A percentile compares a stretch with the other conserved stretches of the same genome.
Conservation (phyloP, 129 eudicot species). For the Chrysanthemum lavandulifolium region DNA sequence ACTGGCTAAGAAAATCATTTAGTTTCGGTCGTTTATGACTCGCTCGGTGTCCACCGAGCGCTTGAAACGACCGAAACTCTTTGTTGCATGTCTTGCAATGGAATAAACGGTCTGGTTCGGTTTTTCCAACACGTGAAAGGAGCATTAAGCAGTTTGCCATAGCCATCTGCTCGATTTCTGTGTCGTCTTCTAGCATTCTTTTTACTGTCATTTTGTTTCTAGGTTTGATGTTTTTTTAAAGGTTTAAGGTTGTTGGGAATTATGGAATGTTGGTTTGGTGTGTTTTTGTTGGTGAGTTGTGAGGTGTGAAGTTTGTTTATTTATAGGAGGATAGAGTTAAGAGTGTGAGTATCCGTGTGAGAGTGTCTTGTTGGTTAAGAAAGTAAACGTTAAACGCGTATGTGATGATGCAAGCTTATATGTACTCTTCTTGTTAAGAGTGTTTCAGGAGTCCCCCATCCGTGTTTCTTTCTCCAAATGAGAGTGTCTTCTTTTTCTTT, state of each 20-base stretch:
- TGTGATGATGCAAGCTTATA: conserved; percentile 20
- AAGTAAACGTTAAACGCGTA: conserved; percentile 35
- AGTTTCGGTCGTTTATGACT: conserved; percentile 47
- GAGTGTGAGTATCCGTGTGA: conserved; percentile 22
- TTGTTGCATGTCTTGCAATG: conserved; percentile 53
- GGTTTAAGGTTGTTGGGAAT: neutral
- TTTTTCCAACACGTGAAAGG: conserved; percentile 38
- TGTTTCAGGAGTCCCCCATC: no score
- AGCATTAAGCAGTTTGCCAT: conserved; percentile 65
- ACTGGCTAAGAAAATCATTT: neutral
- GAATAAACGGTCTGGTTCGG: conserved; percentile 30
- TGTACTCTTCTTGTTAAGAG: neutral
- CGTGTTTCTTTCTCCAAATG: no score
- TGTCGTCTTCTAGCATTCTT: conserved; percentile 32
- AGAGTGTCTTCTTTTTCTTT: no score
- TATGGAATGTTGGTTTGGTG: neutral
- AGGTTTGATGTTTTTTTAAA: neutral
- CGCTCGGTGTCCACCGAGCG: conserved; percentile 67
- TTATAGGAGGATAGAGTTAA: conserved; percentile 2
- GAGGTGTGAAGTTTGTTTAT: neutral
- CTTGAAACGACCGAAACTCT: conserved; percentile 59
- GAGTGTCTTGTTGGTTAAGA: conserved; percentile 33
- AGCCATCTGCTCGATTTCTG: conserved; percentile 42
- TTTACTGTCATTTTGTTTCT: conserved; percentile 31
- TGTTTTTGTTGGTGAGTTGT: neutral